A percentile compares a stretch with the other conserved stretches of the same genome.
Evolutionary conservation across 140 eudicot species (phyloP).

Genomic region (Senecio squalidus): DNA sequence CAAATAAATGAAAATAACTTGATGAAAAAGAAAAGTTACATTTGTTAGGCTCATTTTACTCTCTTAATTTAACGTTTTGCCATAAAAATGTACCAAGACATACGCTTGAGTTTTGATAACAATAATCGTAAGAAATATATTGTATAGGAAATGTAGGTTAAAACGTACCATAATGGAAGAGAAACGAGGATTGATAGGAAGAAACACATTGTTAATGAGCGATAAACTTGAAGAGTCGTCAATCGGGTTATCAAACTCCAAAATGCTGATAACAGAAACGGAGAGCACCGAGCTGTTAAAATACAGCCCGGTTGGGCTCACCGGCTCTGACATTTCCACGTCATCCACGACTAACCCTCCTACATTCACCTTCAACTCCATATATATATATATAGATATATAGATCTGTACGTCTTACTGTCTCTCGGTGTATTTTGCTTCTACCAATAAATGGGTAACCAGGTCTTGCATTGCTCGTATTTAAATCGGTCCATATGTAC

Average conservation of each 20-base stretch:
- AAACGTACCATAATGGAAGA: constrained; percentile 70
- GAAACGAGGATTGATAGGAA: constrained; percentile 70
- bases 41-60: too few species aligned
- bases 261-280: constrained; percentile 36
- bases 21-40: too few species aligned
- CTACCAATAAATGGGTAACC: not conserved
- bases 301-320: constrained; percentile 72
- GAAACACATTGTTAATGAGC: constrained; percentile 48
- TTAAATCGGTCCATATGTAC: too few species aligned
- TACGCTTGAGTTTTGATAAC: too few species aligned
- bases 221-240: constrained; percentile 35
- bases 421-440: not conserved
- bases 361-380: constrained; percentile 33
- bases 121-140: too few species aligned
- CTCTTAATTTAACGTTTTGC: too few species aligned
- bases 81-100: too few species aligned
- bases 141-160: too few species aligned
- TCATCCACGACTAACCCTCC: constrained; percentile 20
- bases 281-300: constrained; percentile 65
- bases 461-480: too few species aligned
- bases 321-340: constrained; percentile 37
- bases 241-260: constrained; percentile 57
- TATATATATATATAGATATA: not conserved
- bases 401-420: too few species aligned
- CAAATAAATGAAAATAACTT: too few species aligned